Percentiles rank a stretch among this genome's conserved stretches.
Conservation (phyloP, 192 early-diverging fungal species). For the Thamnidium elegans region DNA sequence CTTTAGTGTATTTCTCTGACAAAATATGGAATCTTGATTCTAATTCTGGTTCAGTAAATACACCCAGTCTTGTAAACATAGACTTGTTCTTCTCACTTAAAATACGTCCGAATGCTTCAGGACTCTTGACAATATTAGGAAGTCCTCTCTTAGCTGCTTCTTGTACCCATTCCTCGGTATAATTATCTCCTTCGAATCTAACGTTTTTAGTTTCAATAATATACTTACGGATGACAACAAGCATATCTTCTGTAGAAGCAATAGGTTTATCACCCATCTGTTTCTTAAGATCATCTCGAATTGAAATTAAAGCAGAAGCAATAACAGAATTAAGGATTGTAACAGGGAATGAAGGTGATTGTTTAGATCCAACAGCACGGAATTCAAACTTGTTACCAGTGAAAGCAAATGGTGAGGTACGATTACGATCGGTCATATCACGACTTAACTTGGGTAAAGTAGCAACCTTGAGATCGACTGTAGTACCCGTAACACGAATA, state of each 20-base stretch:
- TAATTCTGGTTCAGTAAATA: slow-evolving; percentile 87
- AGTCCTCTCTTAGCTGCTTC: slow-evolving; percentile 94
- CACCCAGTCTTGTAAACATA: slow-evolving; percentile 77
- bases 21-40: slow-evolving; percentile 94
- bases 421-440: slow-evolving; percentile 99
- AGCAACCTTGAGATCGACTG: slow-evolving; percentile 92
- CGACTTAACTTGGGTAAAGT: slow-evolving; percentile 88
- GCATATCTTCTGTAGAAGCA: slow-evolving; percentile 83
- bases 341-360: slow-evolving; percentile 95
- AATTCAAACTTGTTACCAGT: slow-evolving; percentile 99
- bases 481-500: slow-evolving; percentile 91
- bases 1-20: slow-evolving; percentile 97
- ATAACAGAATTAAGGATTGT: slow-evolving; percentile 92
- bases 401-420: slow-evolving; percentile 98
- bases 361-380: slow-evolving; percentile 98
- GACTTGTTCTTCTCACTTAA: slow-evolving; percentile 62
- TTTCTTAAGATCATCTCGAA: slow-evolving; percentile 71
- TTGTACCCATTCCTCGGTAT: slow-evolving; percentile 89
- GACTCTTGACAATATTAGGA: slow-evolving; percentile 91
- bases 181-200: slow-evolving; percentile 98
- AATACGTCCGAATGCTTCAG: slow-evolving; percentile 87
- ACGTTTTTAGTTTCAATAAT: slow-evolving; percentile 78
- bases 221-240: slow-evolving; percentile 83
- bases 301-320: slow-evolving; percentile 72
- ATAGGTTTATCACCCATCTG: slow-evolving; percentile 80